A percentile compares a stretch with the other conserved stretches of the same genome.
phyloP scores from a whole-genome alignment of 1,139 yeast species.

The Chernovozyma sophiae-reginae region DNA sequence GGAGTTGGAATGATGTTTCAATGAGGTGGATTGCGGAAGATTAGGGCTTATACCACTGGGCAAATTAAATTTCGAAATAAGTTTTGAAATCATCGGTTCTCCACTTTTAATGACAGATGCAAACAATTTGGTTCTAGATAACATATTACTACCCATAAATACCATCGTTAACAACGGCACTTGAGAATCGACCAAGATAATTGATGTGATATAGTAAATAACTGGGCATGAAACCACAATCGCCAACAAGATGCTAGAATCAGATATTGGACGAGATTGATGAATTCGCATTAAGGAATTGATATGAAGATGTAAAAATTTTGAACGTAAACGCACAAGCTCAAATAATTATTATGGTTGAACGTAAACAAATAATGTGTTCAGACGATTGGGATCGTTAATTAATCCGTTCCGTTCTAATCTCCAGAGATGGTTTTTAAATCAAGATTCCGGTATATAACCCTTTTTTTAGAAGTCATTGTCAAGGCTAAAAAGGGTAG shows the following conservation, averaged over 20 bases:
- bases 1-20: neutral
- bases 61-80: neutral
- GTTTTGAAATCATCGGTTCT: constrained; percentile 3
- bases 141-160: constrained; percentile 30
- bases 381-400: too few relatives aligned
- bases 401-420: too few relatives aligned
- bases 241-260: constrained; percentile 6
- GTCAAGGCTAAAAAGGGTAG: too few relatives aligned
- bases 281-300: neutral
- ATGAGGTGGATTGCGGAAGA: neutral
- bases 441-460: too few relatives aligned
- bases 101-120: constrained; percentile 7
- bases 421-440: too few relatives aligned
- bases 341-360: too few relatives aligned
- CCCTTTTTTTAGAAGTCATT: too few relatives aligned
- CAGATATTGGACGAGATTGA: constrained; percentile 5
- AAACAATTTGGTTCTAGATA: constrained; percentile 23
- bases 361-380: too few relatives aligned
- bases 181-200: constrained; percentile 15
- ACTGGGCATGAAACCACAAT: constrained; percentile 7
- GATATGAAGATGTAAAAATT: too few relatives aligned
- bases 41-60: neutral
- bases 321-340: too few relatives aligned
- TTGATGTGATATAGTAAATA: constrained; percentile 6
- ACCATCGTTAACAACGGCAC: constrained; percentile 28